These are phyloP conservation scores for Rhizopogon vinicolor DNA, from an alignment of 768 basidiomycete genomes.

Conservation along the genomic window DNA sequence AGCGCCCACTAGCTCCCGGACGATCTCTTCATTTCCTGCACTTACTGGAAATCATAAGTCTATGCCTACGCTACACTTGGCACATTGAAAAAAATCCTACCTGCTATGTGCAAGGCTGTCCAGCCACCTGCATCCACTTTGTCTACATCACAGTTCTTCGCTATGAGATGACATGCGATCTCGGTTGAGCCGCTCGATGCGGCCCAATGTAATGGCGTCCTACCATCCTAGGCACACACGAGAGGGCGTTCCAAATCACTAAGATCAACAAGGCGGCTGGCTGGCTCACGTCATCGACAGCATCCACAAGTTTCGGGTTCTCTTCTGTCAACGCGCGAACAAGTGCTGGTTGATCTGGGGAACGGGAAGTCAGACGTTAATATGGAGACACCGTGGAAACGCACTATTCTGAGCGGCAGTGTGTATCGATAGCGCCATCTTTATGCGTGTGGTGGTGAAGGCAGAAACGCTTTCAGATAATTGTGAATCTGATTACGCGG, in stretches of 20 bases:
- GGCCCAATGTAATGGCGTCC: conserved; percentile 86
- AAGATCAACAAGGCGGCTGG: not conserved
- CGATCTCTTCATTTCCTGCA: conserved; percentile 73
- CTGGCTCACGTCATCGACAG: conserved; percentile 52
- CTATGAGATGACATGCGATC: conserved; percentile 62
- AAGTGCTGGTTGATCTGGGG: conserved; percentile 64
- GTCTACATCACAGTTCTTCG: conserved; percentile 66
- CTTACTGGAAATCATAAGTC: conserved; percentile 47
- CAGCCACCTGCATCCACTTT: conserved; percentile 64
- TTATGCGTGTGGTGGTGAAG: conserved; percentile 13
- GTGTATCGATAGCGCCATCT: conserved; percentile 51
- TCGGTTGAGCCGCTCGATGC: conserved; percentile 69
- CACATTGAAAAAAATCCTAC: conserved; percentile 28
- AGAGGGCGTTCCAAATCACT: not conserved
- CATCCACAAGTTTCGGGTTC: conserved; percentile 56
- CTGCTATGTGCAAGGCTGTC: conserved; percentile 78
- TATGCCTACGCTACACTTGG: not conserved
- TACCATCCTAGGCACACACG: conserved; percentile 50
- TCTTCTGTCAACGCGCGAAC: conserved; percentile 61
- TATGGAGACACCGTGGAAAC: conserved; percentile 8
- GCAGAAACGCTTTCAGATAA: not conserved
- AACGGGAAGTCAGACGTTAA: not conserved
- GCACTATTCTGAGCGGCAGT: conserved; percentile 67
- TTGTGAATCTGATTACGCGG: conserved; percentile 7
- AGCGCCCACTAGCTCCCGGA: conserved; percentile 72